Conservation (phyloP, 2,329 filamentous ascomycete genomes). For the Stromatinia cepivora region DNA sequence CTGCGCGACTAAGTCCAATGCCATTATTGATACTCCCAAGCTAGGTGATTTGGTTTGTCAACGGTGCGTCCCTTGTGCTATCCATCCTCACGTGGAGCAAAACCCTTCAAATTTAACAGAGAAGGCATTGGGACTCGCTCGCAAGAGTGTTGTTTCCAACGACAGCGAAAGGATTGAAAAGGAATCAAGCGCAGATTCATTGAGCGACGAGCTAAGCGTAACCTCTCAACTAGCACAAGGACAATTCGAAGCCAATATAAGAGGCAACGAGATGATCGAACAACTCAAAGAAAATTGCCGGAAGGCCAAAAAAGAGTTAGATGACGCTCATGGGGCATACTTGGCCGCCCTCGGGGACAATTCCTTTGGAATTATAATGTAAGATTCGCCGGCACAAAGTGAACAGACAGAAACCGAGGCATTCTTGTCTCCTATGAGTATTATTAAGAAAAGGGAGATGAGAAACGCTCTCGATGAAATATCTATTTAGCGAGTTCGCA, state of each 20-base stretch:
- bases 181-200: not conserved
- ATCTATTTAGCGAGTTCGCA: too few species aligned
- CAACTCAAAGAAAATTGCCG: not conserved
- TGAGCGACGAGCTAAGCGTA: not conserved
- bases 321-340: too few species aligned
- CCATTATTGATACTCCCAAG: not conserved
- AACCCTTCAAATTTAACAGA: not conserved
- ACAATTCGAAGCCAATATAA: not conserved
- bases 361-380: not conserved
- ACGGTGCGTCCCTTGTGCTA: not conserved
- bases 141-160: too few species aligned
- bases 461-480: not conserved
- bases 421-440: not conserved
- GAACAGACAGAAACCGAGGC: not conserved
- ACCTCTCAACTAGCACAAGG: too few species aligned
- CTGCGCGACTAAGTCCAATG: not conserved
- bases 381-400: not conserved
- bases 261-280: not conserved
- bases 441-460: not conserved
- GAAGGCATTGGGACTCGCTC: not conserved
- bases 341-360: not conserved
- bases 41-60: not conserved
- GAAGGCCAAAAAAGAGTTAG: not conserved
- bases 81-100: not conserved
- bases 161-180: not conserved